Conservation (phyloP, 73 alveolate species). For the Tetrahymena elliotti region DNA sequence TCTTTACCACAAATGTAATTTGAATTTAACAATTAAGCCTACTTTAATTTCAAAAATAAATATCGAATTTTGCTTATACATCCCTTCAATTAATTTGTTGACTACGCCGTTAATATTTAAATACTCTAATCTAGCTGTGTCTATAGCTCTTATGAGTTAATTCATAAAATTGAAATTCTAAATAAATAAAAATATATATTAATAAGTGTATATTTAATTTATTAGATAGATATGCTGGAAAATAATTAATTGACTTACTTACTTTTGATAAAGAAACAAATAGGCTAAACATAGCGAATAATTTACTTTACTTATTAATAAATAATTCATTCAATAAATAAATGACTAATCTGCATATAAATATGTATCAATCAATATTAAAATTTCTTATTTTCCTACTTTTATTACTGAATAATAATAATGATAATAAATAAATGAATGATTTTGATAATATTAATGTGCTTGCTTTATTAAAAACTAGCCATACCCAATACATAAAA, state of each 20-base stretch:
- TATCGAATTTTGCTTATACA: background rate
- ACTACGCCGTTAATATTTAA: background rate
- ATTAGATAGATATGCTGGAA: background rate
- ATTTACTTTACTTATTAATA: background rate
- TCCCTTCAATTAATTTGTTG: background rate
- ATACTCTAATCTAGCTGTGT: background rate
- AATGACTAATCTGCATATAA: no score
- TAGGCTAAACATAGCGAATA: background rate
- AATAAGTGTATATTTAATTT: background rate
- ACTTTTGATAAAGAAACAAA: background rate
- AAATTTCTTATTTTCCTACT: background rate
- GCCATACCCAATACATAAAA: background rate
- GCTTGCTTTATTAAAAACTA: no score
- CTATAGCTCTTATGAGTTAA: background rate
- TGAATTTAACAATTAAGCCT: background rate
- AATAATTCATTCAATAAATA: background rate
- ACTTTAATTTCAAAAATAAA: background rate
- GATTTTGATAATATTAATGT: no score
- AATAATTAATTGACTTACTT: background rate
- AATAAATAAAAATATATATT: background rate
- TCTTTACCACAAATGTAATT: background rate
- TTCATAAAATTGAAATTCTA: background rate
- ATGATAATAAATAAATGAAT: no score
- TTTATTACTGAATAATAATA: background rate
- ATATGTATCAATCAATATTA: no score